Evolutionary conservation across 1,284 basidiomycete species (phyloP), one percentile per base, ranked within the genome.

Genomic region (Ceraceosorus guamensis): DNA sequence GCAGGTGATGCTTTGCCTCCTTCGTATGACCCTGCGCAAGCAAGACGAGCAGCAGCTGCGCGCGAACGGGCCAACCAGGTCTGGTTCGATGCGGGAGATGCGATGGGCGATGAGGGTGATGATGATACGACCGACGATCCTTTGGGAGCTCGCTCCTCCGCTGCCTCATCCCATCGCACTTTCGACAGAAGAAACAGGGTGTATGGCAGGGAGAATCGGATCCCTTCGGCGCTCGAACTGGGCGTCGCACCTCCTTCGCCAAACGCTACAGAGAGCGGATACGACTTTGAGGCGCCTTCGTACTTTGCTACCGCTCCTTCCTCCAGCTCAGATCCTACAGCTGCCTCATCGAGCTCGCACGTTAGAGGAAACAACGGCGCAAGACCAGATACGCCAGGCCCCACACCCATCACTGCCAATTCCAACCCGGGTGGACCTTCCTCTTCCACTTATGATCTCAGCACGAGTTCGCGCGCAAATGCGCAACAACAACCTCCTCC

Each of bases 51-150:
- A 7, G 10, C 43, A 11, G 16, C 52, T 11, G 30, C 11, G 8
- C 11, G 41, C 44, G 14, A 51, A 18, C 34, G 16, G 18, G 55
- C 61, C 13, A 47, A 50, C 33, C 56, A 72, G 48, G 60, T 72
- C 55, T 70, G 67, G 34, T 72, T 72, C 31, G 70, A 72, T 35
- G 70, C 68, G 13, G 66, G 65, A 10, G 70, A 72, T 49, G 65
- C 63, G 5, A 37, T 70, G 16, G 60, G 58, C 0, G 53, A 59
- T 16, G 35, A 62, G n/a, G n/a, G n/a, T n/a, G n/a, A n/a, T n/a
- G 50, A 34, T 11, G 5, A 37, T 7, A 14, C 32, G 33, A 3
- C 24, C 13, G 6, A 32, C 13, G 60, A 69, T 24, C 68, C 68
- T 1, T 52, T 69, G 16, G 59, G 62, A 37, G 60, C 56, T 46